Evolutionary conservation across 352 stramenopile genomes (phyloP), one percentile per base, ranked within the genome.

Genomic region (Lagenidium sp.): DNA sequence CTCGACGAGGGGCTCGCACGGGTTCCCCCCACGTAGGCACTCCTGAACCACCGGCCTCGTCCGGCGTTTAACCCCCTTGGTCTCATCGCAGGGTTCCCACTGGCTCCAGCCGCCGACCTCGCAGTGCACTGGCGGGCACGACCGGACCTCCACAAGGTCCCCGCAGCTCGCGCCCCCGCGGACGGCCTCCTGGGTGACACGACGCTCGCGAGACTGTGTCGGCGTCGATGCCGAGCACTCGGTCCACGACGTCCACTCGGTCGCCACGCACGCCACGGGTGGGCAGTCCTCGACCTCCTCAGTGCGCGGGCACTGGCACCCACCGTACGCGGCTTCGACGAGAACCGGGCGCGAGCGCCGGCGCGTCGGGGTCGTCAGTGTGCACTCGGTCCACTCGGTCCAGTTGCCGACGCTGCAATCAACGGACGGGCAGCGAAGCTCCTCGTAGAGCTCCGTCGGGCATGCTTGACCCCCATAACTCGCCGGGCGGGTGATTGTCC

Each of bases 341-440:
- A 67, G 2, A 1, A 81, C 37, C 4, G 40, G 10, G 4, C 70
- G 68, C 1, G 60, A 54, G 0, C 65, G 57, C 1, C 44, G 59
- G 4, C 48, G 62, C 3, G 55, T 70, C 1, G 51, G 20, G 0
- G 59, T 69, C 16, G 42, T 39, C 7, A 59, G 4, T n/a, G 50
- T 58, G 35, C 69, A 85, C 0, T 40, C 53, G 2, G 59, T 71
- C 69, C 69, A 85, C 3, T 36, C 41, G 19, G 49, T 69, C 73
- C 73, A 85, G 41, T 61, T 55, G n/a, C 73, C 60, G 0, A 80
- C 46, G 19, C 50, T 25, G 29, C 76, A 88, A 6, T 62, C 32
- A 0, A 58, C 50, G 16, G 58, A 28, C 0, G 53, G 52, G 22
- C 74, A 87, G 0, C 47, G 15, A 8, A 64, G 36, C 3, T 66